Percentiles rank a stretch among this genome's conserved stretches.
Conservation (phyloP, 1,139 yeast species). For the Pneumocystis jirovecii region DNA sequence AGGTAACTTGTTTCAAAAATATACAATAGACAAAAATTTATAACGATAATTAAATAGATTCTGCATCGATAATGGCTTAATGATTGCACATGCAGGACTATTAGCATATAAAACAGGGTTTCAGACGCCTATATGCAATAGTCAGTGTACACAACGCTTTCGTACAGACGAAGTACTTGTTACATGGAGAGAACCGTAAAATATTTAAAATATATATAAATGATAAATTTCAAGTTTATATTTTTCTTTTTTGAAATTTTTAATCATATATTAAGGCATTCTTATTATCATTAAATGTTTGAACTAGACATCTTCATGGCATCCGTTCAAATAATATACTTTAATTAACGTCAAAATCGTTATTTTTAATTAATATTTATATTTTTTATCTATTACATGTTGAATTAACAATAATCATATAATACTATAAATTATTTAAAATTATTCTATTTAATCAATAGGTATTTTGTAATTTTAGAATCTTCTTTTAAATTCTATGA, state of each 20-base stretch:
- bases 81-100: conserved; percentile 98
- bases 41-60: conserved; percentile 26
- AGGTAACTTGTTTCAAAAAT: conserved; percentile 24
- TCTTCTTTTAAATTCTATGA: no score
- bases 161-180: conserved; percentile 17
- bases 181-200: conserved; percentile 13
- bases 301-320: neutral
- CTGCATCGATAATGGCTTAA: conserved; percentile 93
- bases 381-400: no score
- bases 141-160: conserved; percentile 84
- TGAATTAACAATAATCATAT: no score
- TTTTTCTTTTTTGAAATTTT: neutral
- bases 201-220: neutral
- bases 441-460: no score
- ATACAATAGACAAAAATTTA: neutral
- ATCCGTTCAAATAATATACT: neutral
- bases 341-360: no score
- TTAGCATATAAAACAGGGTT: conserved; percentile 75
- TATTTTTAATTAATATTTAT: no score
- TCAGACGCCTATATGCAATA: conserved; percentile 40
- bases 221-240: neutral
- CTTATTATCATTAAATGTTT: neutral
- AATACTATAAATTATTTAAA: no score
- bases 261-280: neutral
- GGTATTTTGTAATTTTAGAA: no score